These are phyloP conservation scores for Urochloa ruziziensis DNA, from an alignment of 176 grass and related monocot species.

Conservation along the genomic window DNA sequence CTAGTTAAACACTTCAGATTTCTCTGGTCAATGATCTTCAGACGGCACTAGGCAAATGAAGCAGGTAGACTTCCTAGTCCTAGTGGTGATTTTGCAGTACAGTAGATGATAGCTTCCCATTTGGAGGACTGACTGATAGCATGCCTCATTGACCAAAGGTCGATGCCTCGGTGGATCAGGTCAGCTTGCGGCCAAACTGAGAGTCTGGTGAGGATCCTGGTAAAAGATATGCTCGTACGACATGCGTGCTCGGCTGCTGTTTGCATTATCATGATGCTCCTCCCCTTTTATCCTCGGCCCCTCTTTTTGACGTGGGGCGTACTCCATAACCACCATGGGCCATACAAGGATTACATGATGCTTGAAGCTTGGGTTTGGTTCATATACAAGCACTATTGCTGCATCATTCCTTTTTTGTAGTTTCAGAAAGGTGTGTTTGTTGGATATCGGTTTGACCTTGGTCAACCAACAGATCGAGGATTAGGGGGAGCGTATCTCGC, in stretches of 20 bases:
- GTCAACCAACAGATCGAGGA: no score
- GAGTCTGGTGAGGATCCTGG: slow-evolving; percentile 23
- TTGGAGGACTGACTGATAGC: neutral
- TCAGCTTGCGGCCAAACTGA: slow-evolving; percentile 13
- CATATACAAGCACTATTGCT: slow-evolving; percentile 12
- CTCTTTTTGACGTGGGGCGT: slow-evolving; percentile 25
- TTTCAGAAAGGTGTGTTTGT: slow-evolving; percentile 15
- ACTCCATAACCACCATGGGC: slow-evolving; percentile 28
- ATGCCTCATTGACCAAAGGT: slow-evolving; percentile 33
- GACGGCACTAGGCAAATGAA: neutral
- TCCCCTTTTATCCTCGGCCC: slow-evolving; percentile 6
- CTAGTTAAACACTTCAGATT: neutral
- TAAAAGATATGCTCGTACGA: slow-evolving; percentile 28
- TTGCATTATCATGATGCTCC: slow-evolving; percentile 33
- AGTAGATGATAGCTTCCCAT: neutral
- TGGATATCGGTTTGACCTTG: no score
- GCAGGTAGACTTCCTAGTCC: neutral
- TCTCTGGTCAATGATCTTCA: slow-evolving; percentile 26
- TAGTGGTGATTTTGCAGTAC: neutral
- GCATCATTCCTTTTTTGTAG: slow-evolving; percentile 12
- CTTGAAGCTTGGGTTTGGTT: slow-evolving; percentile 45
- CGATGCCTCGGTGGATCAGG: neutral
- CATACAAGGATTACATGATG: slow-evolving; percentile 32
- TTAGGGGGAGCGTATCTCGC: no score
- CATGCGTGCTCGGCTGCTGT: slow-evolving; percentile 32